A percentile compares a stretch with the other conserved stretches of the same genome.
phyloP scores from a whole-genome alignment of 2,329 filamentous ascomycete genomes.

The Ceratocystis alfenasii region DNA sequence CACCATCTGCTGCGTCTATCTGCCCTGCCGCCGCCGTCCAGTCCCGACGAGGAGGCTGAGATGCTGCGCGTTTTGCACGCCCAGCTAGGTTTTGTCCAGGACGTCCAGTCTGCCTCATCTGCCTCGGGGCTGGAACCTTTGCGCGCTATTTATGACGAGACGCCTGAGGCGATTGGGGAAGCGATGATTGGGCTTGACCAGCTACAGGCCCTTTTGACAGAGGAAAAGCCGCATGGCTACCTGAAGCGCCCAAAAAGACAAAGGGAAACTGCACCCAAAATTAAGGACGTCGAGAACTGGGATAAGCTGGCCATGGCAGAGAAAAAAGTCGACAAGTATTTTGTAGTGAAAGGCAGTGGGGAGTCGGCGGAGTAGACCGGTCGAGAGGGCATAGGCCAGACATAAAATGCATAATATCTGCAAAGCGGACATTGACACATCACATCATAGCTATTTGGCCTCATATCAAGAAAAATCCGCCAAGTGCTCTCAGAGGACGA shows the following conservation, averaged over 20 bases:
- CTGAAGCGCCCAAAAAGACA: conserved; percentile 32
- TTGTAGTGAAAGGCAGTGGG: conserved; percentile 58
- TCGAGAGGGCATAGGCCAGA: not conserved
- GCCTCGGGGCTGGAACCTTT: conserved; percentile 58
- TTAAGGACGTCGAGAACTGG: conserved; percentile 45
- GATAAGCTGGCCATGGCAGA: conserved; percentile 56
- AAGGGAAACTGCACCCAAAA: not conserved
- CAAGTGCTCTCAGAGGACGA: too few species aligned
- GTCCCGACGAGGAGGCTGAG: conserved; percentile 47
- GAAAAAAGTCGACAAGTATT: conserved; percentile 58
- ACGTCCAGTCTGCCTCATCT: conserved; percentile 57
- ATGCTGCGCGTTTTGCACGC: conserved; percentile 66
- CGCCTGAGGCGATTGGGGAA: conserved; percentile 47
- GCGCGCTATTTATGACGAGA: conserved; percentile 71
- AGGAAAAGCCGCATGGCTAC: conserved; percentile 51
- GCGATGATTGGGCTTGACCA: conserved; percentile 47
- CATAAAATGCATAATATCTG: too few species aligned
- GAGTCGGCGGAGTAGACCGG: conserved; percentile 25
- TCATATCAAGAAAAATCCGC: too few species aligned
- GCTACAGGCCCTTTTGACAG: conserved; percentile 43
- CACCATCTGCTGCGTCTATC: conserved; percentile 80
- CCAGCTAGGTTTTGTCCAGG: conserved; percentile 82
- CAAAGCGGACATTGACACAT: too few species aligned
- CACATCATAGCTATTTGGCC: too few species aligned
- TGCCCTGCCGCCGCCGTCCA: conserved; percentile 63